Conservation (phyloP, 2,329 filamentous ascomycete genomes). For the Ascochyta koolunga region DNA sequence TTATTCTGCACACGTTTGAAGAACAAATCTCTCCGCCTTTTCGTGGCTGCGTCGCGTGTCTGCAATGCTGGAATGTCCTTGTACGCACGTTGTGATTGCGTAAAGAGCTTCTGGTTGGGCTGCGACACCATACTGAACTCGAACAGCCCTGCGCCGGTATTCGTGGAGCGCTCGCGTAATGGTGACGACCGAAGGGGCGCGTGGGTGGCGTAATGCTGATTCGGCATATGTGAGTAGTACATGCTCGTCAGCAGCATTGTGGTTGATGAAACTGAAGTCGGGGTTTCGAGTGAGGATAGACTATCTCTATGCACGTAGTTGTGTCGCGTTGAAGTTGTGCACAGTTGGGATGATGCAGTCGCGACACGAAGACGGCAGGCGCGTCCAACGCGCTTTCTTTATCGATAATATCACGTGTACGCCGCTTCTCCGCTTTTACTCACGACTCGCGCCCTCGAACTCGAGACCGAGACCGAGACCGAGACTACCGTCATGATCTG, state of each 20-base stretch:
- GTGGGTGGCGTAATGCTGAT: slow-evolving; percentile 35
- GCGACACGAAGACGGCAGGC: slow-evolving; percentile 11
- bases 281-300: neutral
- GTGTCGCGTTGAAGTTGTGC: neutral
- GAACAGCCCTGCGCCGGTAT: slow-evolving; percentile 38
- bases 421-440: neutral
- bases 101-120: slow-evolving; percentile 22
- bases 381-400: slow-evolving; percentile 16
- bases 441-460: too few relatives aligned
- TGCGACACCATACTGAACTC: slow-evolving; percentile 37
- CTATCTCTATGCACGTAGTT: neutral
- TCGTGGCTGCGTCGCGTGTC: slow-evolving; percentile 65
- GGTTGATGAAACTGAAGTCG: neutral
- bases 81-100: slow-evolving; percentile 46
- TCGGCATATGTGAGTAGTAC: slow-evolving; percentile 27
- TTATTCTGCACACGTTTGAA: slow-evolving; percentile 62
- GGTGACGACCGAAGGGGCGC: slow-evolving; percentile 50
- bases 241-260: slow-evolving; percentile 40
- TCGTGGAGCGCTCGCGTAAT: slow-evolving; percentile 52
- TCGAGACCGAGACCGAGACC: too few relatives aligned
- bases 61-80: slow-evolving; percentile 69
- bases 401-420: slow-evolving; percentile 20
- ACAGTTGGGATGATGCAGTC: slow-evolving; percentile 5
- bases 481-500: too few relatives aligned
- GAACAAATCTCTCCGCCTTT: slow-evolving; percentile 71